These are phyloP conservation scores for Urtica urens DNA, from an alignment of 306 rosid genomes.

Conservation along the genomic window DNA sequence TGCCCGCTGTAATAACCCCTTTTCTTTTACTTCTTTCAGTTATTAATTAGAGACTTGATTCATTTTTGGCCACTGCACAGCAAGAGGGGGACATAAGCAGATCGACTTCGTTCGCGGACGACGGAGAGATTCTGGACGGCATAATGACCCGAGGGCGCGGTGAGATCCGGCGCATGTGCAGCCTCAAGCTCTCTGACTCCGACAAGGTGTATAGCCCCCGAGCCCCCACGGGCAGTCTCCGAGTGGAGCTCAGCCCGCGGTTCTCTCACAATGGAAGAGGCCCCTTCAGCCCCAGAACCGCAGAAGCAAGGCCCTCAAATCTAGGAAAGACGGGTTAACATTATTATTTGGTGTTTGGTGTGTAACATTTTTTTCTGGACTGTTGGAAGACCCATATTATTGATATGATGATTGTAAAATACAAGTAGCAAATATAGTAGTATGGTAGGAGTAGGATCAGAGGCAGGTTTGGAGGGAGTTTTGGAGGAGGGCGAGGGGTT, in stretches of 20 bases:
- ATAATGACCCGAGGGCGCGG: slow-evolving; percentile 53
- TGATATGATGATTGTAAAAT: not conserved
- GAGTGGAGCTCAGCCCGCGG: slow-evolving; percentile 32
- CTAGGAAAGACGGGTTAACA: slow-evolving; percentile 28
- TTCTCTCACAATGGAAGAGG: slow-evolving; percentile 27
- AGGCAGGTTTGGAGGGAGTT: too few species aligned
- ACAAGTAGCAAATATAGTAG: too few species aligned
- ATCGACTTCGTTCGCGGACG: slow-evolving; percentile 41
- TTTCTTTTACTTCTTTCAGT: not conserved
- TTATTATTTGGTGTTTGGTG: slow-evolving; percentile 16
- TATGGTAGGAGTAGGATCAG: too few species aligned
- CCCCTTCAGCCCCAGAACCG: slow-evolving; percentile 25
- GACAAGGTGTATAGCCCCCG: slow-evolving; percentile 35
- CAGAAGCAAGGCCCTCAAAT: slow-evolving; percentile 29
- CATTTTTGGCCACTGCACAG: slow-evolving; percentile 1
- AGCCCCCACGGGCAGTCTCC: slow-evolving; percentile 20
- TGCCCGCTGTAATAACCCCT: slow-evolving; percentile 28
- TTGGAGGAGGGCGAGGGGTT: too few species aligned
- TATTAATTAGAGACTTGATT: slow-evolving; percentile 4
- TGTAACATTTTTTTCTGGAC: too few species aligned
- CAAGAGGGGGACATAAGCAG: slow-evolving; percentile 44
- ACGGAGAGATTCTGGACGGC: slow-evolving; percentile 53
- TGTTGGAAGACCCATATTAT: too few species aligned
- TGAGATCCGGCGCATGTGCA: slow-evolving; percentile 46
- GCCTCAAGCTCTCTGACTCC: slow-evolving; percentile 25